These are phyloP conservation scores for Coffea humblotiana DNA, from an alignment of 305 asterid genomes.

Conservation along the genomic window DNA sequence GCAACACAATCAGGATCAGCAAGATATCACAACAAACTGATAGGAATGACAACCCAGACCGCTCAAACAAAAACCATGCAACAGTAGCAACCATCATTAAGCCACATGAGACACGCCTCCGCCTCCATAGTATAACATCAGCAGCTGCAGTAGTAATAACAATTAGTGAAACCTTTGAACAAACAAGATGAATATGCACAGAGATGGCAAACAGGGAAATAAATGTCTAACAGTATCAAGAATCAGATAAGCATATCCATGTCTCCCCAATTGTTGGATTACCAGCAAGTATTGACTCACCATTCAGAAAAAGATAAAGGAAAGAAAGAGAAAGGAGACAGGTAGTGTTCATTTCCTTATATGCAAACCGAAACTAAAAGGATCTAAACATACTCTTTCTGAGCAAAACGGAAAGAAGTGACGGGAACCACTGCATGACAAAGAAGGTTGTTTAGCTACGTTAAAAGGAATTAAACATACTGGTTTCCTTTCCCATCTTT, in stretches of 20 bases:
- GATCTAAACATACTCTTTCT: background rate
- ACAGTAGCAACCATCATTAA: constrained; percentile 66
- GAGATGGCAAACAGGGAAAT: background rate
- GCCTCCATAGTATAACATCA: constrained; percentile 81
- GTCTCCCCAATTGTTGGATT: background rate
- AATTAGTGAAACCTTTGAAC: constrained; percentile 26
- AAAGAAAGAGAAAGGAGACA: background rate
- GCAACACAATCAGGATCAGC: constrained; percentile 68
- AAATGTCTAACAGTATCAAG: background rate
- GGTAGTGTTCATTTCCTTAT: background rate
- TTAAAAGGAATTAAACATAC: background rate
- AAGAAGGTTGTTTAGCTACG: background rate
- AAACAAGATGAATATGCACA: constrained; percentile 8
- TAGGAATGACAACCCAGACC: constrained; percentile 79
- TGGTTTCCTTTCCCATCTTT: background rate
- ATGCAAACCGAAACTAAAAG: too few species aligned
- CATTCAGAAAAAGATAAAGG: background rate
- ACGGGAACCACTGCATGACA: background rate
- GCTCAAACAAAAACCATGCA: constrained; percentile 78
- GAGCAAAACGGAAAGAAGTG: background rate
- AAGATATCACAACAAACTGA: constrained; percentile 75
- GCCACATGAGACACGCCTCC: constrained; percentile 65
- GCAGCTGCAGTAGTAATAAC: constrained; percentile 57
- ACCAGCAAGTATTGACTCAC: background rate
- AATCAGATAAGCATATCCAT: background rate